phyloP scores from a whole-genome alignment of 352 stramenopile genomes.

The Phytopythium boreale region DNA sequence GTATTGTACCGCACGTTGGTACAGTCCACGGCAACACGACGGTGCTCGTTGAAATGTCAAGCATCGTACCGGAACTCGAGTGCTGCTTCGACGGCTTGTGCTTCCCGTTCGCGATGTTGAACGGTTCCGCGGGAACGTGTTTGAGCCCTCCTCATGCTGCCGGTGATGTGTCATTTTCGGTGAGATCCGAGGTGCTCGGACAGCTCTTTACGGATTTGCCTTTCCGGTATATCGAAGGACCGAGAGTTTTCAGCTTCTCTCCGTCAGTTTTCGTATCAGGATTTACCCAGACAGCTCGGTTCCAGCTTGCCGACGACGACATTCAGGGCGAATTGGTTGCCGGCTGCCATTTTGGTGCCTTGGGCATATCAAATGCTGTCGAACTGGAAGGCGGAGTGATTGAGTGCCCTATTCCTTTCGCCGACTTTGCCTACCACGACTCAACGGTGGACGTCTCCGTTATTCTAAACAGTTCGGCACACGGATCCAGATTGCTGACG shows the following conservation, averaged over 20 bases:
- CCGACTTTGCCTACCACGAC: slow-evolving; percentile 16
- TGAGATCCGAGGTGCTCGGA: slow-evolving; percentile 13
- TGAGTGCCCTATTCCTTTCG: slow-evolving; percentile 23
- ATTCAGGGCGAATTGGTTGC: background rate
- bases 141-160: slow-evolving; percentile 11
- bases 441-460: slow-evolving; percentile 22
- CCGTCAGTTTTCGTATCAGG: slow-evolving; percentile 25
- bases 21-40: slow-evolving; percentile 15
- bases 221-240: slow-evolving; percentile 21
- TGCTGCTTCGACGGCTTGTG: slow-evolving; percentile 53
- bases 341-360: background rate
- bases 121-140: slow-evolving; percentile 21
- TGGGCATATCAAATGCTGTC: slow-evolving; percentile 6
- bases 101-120: slow-evolving; percentile 12
- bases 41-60: slow-evolving; percentile 22
- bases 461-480: background rate
- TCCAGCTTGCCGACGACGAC: background rate
- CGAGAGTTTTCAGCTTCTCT: slow-evolving; percentile 13
- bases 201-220: slow-evolving; percentile 10
- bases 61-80: slow-evolving; percentile 22
- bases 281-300: background rate
- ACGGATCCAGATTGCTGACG: background rate
- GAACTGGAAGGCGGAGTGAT: slow-evolving; percentile 17
- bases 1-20: slow-evolving; percentile 18
- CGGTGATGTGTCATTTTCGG: slow-evolving; percentile 13